Evolutionary conservation across 1,284 basidiomycete genomes (phyloP), one percentile per base, ranked within the genome.

Genomic region (Moesziomyces aphidis): DNA sequence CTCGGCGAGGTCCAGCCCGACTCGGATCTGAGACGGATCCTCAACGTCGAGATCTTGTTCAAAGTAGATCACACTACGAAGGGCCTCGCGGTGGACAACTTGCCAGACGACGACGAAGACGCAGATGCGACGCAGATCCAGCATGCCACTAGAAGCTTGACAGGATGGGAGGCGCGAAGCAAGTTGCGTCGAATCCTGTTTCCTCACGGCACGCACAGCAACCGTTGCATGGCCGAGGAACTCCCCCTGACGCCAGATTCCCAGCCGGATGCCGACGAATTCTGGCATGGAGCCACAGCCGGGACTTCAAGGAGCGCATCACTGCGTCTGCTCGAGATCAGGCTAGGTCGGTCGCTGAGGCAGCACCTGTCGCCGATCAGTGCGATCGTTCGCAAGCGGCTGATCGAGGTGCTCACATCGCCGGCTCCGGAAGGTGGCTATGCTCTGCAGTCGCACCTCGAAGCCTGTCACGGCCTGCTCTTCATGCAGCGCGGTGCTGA

Each of bases 401-500:
- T 77, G 47, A 60, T 62, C 48, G 61, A 65, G n/a, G 55, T 64
- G 5, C 63, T 77, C 10, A 59, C 55, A 1, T 53, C 56, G 34
- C 53, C 61, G 7, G 55, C 48, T 24, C 28, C 51, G 24, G 66
- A 71, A 23, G 66, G 66, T 19, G 75, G 75, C 11, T 74, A 61
- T 39, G 58, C 61, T 9, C 49, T 77, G 45, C 67, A 50, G 36
- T 23, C 49, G 1, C 75, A 77, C 39, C 57, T 77, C 9, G 23
- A 26, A 19, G 66, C 66, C 4, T 66, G 69, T 19, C 67, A 71
- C 24, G 72, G 72, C 24, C 62, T 77, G 13, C 71, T 50, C 39
- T 57, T 74, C n/a, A 74, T 73, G 75, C 58, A 62, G 51, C 60
- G 47, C 56, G 75, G 71, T 21, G 52, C 63, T 36, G 75, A 74